A percentile compares a stretch with the other conserved stretches of the same genome.
Evolutionary conservation across 139 green algal species (phyloP).

Genomic region (Pseudopediastrum boryanum): DNA sequence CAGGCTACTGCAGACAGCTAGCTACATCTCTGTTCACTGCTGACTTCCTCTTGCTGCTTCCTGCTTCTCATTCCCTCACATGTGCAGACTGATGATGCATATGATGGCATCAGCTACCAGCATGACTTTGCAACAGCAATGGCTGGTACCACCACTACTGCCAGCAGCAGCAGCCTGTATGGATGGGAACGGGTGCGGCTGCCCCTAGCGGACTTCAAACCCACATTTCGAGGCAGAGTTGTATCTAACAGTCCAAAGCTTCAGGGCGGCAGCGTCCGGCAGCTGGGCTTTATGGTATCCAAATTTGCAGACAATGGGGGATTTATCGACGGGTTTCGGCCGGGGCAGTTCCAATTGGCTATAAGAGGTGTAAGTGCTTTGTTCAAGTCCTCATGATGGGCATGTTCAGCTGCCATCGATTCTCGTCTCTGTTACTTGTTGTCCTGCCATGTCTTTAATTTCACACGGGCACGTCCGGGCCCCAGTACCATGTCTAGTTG

Average conservation of each 20-base stretch:
- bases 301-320: conserved; percentile 39
- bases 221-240: conserved; percentile 30
- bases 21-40: too few relatives aligned
- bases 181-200: conserved; percentile 28
- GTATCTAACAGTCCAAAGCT: conserved; percentile 26
- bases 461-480: too few relatives aligned
- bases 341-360: conserved; percentile 28
- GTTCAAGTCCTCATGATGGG: too few relatives aligned
- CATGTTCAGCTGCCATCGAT: too few relatives aligned
- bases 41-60: too few relatives aligned
- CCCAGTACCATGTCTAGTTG: too few relatives aligned
- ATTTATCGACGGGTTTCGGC: conserved; percentile 13
- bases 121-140: conserved; percentile 28
- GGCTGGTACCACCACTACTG: too few relatives aligned
- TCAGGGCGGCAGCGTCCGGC: conserved; percentile 15
- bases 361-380: conserved; percentile 9
- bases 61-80: too few relatives aligned
- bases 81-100: conserved; percentile 12
- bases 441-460: too few relatives aligned
- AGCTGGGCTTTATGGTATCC: conserved; percentile 43
- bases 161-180: too few relatives aligned
- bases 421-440: too few relatives aligned
- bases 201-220: conserved; percentile 32
- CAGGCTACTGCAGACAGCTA: too few relatives aligned
- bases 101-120: conserved; percentile 29